Base-by-base conservation (phyloP, 805 yeast species). In the Cyberlindnera mrakii region DNA sequence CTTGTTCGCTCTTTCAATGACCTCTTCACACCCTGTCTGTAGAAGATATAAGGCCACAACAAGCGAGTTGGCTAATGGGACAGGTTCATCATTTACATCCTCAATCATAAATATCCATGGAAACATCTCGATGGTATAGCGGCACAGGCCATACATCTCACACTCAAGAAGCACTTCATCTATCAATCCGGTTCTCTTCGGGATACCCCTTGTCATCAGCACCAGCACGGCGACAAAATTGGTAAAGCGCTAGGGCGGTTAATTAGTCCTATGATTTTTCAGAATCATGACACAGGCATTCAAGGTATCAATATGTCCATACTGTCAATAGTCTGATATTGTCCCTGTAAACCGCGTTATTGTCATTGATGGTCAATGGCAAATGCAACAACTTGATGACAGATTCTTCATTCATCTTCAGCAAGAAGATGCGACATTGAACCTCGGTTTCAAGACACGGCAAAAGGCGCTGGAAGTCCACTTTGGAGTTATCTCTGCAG, bases 361-460 rank as follows among this genome's bases (percentile, higher is more conserved):
- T 39, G 11, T 13, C 16, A 30, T 23, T 39, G 31, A 39, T 31
- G n/a, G n/a, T 32, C 15, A 39, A 20, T 18, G 41, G 41, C 16
- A 39, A 23, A 11, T 39, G 35, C 30, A 31, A 23, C 11, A 39
- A 23, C 31, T 39, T 39, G 30, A 39, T 31, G n/a, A 39, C 14
- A 9, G 41, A n/a, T n/a, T 39, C 41, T 31, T 39, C 36, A 30
- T 31, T 30, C 31, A 39, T 39, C 27, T 17, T 23, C 31, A 32
- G 5, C 31, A 39, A 7, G 20, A 14, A 4, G 23, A 39, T 7
- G 20, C 27, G 20, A 19, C 41, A 11, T 16, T 13, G 17, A 9
- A 39, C 41, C 31, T 39, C 35, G 3, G 41, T 39, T 20, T 39
- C 41, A 5, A 39, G 15, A 17, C 41, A 39, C 6, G 41, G 41